Base-by-base conservation (phyloP, 768 basidiomycete genomes). In the Boletus tomentosulus region DNA sequence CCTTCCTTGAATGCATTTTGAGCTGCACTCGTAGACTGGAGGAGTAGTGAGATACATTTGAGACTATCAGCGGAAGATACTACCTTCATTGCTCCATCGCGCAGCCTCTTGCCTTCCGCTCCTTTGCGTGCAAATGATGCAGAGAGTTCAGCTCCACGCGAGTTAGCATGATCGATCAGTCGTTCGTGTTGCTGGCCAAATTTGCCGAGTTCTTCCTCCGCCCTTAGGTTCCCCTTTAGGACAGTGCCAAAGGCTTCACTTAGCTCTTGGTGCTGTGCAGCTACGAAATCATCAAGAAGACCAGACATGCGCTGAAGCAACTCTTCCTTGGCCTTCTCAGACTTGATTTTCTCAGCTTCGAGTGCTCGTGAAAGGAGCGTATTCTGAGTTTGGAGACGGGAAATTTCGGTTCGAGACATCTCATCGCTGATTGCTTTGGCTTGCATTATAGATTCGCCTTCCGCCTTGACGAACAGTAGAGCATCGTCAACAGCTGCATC, bases 261-360 rank as follows among this genome's bases (percentile, higher is more conserved):
- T 49, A 93, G 71, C 19, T 81, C 81, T 15, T 76, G 74, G 64
- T 94, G 87, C 28, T 89, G 81, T 45, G 85, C 78, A 41, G 78
- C 71, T 30, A 85, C 78, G 67, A 87, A 95, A 27, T 81, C 85
- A 11, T 80, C 83, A 2, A 97, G 72, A 58, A 94, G 75, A 4
- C 75, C 75, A 1, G 89, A 87, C 47, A 96, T 77, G 37, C 84
- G 85, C 39, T 86, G 79, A n/a, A 94, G 69, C 12, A 96, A 68
- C 38, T 89, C 86, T 39, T 85, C 83, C 54, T 84, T 87, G 1
- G 87, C 81, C 46, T 77, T 80, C 25, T 86, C 82, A 0, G 86
- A 79, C 55, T 83, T 86, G 13, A 67, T 64, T 65, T 81, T 82
- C 67, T 96, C 91, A 15, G 78, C 69, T 56, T 83, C 80, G 12